Base-by-base conservation (phyloP, 495 filamentous ascomycete species). In the Neurospora sp. region DNA sequence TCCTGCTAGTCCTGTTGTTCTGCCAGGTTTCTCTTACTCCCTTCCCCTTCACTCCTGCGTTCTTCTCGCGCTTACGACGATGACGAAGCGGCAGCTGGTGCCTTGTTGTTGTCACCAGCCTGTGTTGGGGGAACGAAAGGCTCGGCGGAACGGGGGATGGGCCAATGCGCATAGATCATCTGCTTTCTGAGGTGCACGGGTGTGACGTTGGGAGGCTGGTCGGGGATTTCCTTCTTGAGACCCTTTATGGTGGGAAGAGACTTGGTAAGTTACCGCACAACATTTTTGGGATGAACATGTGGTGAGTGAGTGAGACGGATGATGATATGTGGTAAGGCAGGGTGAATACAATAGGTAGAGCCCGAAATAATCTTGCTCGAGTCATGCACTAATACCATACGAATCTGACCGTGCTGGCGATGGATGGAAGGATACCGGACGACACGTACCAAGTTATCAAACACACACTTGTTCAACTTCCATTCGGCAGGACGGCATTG, bases 391-490 rank as follows among this genome's bases (percentile, higher is more conserved):
- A 9, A 37, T 70, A 35, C 69, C 23, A 44, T 20, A 8, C 31
- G 31, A 31, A 31, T 18, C 35, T 18, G 2, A 70, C n/a, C 49
- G 72, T 41, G 23, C 39, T 42, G 40, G 37, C 8, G 72, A 54
- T 35, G 41, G 39, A 27, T 37, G 41, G 60, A 69, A 9, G 54
- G 27, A 62, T 27, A 31, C 11, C 2, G 12, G 23, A 7, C 20
- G 6, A 35, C 11, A 86, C 92, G 77, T 84, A 98, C 96, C 86
- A 99, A 81, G 78, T 97, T 97, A 70, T 97, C 91, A 79, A 95
- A 98, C 40, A 98, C 93, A 84, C 96, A 99, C 78, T 87, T 89
- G 85, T 97, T 98, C 69, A 98, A 83, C 75, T 87, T 88, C 88
- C 93, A 88, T 85, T 98, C 94, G 44, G 73, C 79, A 70, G 87